Evolutionary conservation across 768 basidiomycete species (phyloP).

Genomic region (Lepiota brunneoincarnata): DNA sequence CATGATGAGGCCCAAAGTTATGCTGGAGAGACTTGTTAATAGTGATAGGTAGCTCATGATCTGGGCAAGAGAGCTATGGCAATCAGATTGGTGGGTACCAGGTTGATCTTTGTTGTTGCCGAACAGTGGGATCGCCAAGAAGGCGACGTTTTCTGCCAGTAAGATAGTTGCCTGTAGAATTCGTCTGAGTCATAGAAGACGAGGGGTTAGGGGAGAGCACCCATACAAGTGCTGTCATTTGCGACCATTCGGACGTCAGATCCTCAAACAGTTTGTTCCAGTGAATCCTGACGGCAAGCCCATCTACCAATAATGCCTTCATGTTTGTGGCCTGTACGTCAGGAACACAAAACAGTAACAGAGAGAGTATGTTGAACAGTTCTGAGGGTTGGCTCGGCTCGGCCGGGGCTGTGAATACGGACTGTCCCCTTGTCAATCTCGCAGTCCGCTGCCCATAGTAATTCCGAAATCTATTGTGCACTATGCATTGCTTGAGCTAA

Average conservation of each 20-base stretch:
- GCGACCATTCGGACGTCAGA: conserved; percentile 1
- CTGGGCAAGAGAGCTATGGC: no score
- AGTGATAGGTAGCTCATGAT: no score
- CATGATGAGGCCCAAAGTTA: no score
- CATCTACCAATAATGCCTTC: not conserved
- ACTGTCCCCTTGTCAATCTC: not conserved
- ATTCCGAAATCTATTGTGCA: not conserved
- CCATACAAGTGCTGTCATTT: conserved; percentile 1
- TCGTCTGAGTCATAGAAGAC: not conserved
- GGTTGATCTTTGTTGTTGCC: no score
- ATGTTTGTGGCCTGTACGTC: not conserved
- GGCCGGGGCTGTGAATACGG: no score
- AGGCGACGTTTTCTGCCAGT: conserved; percentile 3
- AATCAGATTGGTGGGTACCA: no score
- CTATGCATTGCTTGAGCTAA: not conserved
- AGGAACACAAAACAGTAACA: conserved; percentile 1
- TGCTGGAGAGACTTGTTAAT: no score
- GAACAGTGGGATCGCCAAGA: conserved; percentile 7
- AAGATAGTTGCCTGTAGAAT: conserved; percentile 5
- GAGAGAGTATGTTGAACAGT: not conserved
- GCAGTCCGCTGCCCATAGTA: not conserved
- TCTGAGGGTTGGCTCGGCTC: not conserved
- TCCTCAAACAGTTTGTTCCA: conserved; percentile 4
- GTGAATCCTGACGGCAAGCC: not conserved
- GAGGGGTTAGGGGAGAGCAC: not conserved